Evolutionary conservation across 73 alveolate species (phyloP).

Genomic region (Durusdinium trenchii): DNA sequence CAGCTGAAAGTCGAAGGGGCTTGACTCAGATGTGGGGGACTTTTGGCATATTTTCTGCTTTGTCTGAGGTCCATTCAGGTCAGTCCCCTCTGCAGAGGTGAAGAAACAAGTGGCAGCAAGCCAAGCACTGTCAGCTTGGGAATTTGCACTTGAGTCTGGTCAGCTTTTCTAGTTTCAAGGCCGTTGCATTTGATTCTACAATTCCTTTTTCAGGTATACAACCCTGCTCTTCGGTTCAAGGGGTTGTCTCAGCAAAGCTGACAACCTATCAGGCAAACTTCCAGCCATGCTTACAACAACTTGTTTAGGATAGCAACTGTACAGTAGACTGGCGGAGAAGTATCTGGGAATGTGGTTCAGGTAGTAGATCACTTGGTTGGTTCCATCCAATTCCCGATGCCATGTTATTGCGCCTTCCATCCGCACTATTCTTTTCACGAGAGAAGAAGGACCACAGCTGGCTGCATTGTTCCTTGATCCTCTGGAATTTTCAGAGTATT

Average conservation of each 20-base stretch:
- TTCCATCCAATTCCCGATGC: not conserved
- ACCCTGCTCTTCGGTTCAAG: not conserved
- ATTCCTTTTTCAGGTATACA: too few species aligned
- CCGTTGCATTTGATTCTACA: too few species aligned
- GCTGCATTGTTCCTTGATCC: too few species aligned
- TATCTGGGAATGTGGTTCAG: not conserved
- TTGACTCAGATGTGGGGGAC: not conserved
- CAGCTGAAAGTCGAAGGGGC: not conserved
- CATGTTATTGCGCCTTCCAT: slow-evolving; percentile 38
- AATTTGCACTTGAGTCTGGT: not conserved
- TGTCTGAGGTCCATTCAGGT: slow-evolving; percentile 35
- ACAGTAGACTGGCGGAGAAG: not conserved
- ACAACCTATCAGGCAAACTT: not conserved
- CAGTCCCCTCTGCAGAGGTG: not conserved
- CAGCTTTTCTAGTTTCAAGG: too few species aligned
- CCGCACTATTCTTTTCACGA: not conserved
- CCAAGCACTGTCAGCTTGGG: not conserved
- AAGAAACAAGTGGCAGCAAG: slow-evolving; percentile 54
- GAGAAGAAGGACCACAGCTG: not conserved
- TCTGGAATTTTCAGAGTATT: too few species aligned
- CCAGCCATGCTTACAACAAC: not conserved
- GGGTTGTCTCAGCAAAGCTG: not conserved
- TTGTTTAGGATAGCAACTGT: not conserved
- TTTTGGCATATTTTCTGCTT: not conserved
- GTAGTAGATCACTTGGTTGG: not conserved